Evolutionary conservation across 2,329 filamentous ascomycete species (phyloP).

Genomic region (Samsoniella hepiali): DNA sequence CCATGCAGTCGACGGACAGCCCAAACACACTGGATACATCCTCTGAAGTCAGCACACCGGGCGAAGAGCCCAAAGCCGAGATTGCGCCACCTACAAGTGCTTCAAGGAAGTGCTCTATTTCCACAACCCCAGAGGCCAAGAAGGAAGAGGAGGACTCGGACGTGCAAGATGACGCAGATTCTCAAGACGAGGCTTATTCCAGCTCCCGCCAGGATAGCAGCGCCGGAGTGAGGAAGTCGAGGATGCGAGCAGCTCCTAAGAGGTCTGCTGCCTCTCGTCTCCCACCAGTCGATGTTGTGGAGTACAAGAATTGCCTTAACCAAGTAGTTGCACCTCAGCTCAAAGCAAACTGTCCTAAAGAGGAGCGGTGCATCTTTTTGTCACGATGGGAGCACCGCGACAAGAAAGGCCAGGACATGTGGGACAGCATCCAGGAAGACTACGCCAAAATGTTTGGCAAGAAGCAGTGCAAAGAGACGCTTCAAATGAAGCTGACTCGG

Average conservation of each 20-base stretch:
- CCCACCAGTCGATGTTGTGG: slow-evolving; percentile 26
- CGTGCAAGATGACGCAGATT: not conserved
- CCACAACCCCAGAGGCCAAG: not conserved
- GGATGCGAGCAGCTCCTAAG: slow-evolving; percentile 8
- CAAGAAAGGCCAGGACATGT: slow-evolving; percentile 56
- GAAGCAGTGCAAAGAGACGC: slow-evolving; percentile 43
- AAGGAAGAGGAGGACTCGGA: not conserved
- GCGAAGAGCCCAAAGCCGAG: not conserved
- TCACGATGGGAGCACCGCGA: slow-evolving; percentile 44
- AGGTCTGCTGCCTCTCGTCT: not conserved
- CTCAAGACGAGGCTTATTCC: not conserved
- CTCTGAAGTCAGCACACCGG: slow-evolving; percentile 8
- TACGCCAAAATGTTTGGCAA: slow-evolving; percentile 37
- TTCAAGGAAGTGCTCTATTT: not conserved
- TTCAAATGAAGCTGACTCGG: slow-evolving; percentile 56
- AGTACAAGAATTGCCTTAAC: slow-evolving; percentile 36
- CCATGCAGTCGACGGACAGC: slow-evolving; percentile 21
- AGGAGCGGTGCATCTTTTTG: slow-evolving; percentile 49
- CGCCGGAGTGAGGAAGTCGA: slow-evolving; percentile 2
- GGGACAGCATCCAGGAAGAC: slow-evolving; percentile 49
- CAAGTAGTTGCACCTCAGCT: slow-evolving; percentile 38
- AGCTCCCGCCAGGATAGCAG: not conserved
- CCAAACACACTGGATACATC: slow-evolving; percentile 1
- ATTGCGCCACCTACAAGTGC: not conserved
- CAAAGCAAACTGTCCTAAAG: slow-evolving; percentile 43